These are phyloP conservation scores for Cystobasidiaceae sp. DNA, from an alignment of 1,284 basidiomycete genomes.

Conservation along the genomic window DNA sequence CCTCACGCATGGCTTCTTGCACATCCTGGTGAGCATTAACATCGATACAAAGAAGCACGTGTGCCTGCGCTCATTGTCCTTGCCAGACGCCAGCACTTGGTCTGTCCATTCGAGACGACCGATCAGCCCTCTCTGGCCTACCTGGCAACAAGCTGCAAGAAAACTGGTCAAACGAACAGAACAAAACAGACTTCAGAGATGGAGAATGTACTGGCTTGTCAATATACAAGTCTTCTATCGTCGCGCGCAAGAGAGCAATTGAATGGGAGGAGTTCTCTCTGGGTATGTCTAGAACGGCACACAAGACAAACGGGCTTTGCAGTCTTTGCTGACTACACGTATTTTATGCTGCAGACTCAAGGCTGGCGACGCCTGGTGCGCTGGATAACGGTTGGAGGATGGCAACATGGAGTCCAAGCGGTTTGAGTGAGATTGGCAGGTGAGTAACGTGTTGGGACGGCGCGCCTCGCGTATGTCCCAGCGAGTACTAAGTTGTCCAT, in stretches of 20 bases:
- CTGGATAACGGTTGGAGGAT: conserved; percentile 27
- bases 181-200: not conserved
- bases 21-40: conserved; percentile 18
- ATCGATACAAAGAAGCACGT: not conserved
- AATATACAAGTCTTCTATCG: conserved; percentile 10
- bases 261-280: conserved; percentile 23
- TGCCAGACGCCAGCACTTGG: conserved; percentile 27
- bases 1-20: conserved; percentile 22
- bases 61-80: not conserved
- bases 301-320: not conserved
- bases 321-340: not conserved
- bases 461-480: too few species aligned
- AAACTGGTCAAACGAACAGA: conserved; percentile 7
- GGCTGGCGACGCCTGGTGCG: not conserved
- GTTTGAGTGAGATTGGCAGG: conserved; percentile 15
- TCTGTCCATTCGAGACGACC: conserved; percentile 9
- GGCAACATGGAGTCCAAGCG: conserved; percentile 28
- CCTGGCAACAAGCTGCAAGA: conserved; percentile 26
- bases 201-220: conserved; percentile 16
- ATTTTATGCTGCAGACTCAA: not conserved
- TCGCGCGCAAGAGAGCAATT: not conserved
- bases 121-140: conserved; percentile 25
- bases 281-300: not conserved
- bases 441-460: too few species aligned
- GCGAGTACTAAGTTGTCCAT: too few species aligned